These are phyloP conservation scores for Bertia moriformis DNA, from an alignment of 2,329 filamentous ascomycete species.

Conservation along the genomic window DNA sequence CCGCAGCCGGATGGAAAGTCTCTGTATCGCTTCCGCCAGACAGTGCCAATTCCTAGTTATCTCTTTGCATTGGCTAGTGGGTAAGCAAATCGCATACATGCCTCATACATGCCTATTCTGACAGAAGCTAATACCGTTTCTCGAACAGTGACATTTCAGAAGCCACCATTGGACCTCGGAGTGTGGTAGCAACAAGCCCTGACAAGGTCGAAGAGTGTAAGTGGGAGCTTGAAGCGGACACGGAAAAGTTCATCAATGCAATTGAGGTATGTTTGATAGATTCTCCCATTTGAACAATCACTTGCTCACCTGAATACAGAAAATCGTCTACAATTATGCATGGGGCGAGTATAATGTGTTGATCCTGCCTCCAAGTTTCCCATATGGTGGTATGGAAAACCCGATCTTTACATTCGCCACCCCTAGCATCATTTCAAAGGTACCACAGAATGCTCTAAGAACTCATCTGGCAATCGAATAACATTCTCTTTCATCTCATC, in stretches of 20 bases:
- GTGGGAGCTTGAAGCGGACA: conserved; percentile 51
- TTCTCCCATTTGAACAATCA: too few species aligned
- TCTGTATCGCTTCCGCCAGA: conserved; percentile 49
- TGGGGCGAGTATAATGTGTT: conserved; percentile 57
- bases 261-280: conserved; percentile 24
- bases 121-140: background rate
- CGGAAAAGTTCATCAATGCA: conserved; percentile 47
- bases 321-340: conserved; percentile 38
- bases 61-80: conserved; percentile 45
- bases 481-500: too few species aligned
- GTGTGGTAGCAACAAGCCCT: conserved; percentile 46
- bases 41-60: conserved; percentile 53
- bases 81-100: too few species aligned
- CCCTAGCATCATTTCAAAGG: conserved; percentile 47
- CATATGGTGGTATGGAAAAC: conserved; percentile 45
- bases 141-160: conserved; percentile 38
- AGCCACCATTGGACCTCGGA: conserved; percentile 46
- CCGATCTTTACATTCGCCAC: conserved; percentile 54
- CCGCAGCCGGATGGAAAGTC: conserved; percentile 12
- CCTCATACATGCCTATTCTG: too few species aligned
- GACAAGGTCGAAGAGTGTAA: conserved; percentile 46
- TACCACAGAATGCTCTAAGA: too few species aligned
- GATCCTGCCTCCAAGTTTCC: conserved; percentile 8
- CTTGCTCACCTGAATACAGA: background rate
- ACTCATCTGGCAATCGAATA: too few species aligned